Base-by-base conservation (phyloP, 768 basidiomycete species). In the Boletus tylopilopsis region DNA sequence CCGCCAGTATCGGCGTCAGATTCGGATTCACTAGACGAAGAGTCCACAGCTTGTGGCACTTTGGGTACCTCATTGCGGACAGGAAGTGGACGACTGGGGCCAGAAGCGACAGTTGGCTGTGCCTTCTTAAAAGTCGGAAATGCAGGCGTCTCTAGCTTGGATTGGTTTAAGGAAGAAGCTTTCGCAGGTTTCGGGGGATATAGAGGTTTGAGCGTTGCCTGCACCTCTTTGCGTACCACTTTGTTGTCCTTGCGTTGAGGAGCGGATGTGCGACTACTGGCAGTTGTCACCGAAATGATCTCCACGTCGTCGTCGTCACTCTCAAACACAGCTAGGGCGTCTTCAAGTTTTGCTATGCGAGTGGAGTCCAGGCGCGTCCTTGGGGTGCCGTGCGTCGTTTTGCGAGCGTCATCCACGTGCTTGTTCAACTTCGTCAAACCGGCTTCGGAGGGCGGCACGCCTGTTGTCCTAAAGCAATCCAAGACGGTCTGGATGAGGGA, bases 401-500 rank as follows among this genome's bases (percentile, higher is more conserved):
- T 77, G 33, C 78, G 76, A n/a, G 80, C 79, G 57, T 77, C 76
- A 19, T 81, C 76, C 29, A 88, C 71, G 49, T 82, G 78, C 58
- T 77, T 85, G 45, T 79, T 77, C 48, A 96, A 73, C 59, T 87
- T 88, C 45, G 71, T 67, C n/a, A 91, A 62, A 2, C 78, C 79
- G 18, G 68, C 72, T 23, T 79, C 71, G 5, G 73, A 72, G 1
- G 87, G 91, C 3, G 67, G 72, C 4, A 84, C 71, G 6, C 72
- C 67, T 2, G 80, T 79, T 38, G 82, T 79, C 44, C 78, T 77
- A 70, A 96, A 92, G 51, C 87, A 82, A 18, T 80, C 78, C 42
- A 98, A 73, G 23, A 97, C 76, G 12, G 82, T 79, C 60, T 89
- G 84, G 21, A 98, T 72, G 19, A 98, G 76, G 42, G 88, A 75